Conservation (phyloP, 495 filamentous ascomycete species). For the Filosporella fistucella region DNA sequence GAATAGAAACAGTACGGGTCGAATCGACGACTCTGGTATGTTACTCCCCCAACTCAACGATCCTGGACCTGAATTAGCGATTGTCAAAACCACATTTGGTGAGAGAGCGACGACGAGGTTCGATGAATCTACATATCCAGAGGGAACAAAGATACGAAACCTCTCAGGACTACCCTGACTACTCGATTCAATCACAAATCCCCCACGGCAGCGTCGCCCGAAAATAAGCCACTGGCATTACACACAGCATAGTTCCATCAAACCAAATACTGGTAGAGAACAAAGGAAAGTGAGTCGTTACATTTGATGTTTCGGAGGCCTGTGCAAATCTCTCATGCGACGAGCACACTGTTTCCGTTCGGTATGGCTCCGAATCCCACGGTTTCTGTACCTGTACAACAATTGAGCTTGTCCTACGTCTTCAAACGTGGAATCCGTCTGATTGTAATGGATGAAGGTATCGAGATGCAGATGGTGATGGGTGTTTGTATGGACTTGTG, state of each 20-base stretch:
- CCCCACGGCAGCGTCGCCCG: not conserved
- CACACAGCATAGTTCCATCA: not conserved
- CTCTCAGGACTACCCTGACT: not conserved
- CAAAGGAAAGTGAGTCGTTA: slow-evolving; percentile 11
- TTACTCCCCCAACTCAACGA: not conserved
- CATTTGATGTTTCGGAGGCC: slow-evolving; percentile 23
- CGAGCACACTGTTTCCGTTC: slow-evolving; percentile 1
- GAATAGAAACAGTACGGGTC: not conserved
- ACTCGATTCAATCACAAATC: not conserved
- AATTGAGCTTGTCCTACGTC: not conserved
- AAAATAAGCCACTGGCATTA: not conserved
- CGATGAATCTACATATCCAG: not conserved
- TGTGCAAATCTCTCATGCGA: slow-evolving; percentile 19
- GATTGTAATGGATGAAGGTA: not conserved
- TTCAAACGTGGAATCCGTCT: not conserved
- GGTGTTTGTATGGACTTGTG: not conserved
- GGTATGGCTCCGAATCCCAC: not conserved
- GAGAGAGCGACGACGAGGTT: not conserved
- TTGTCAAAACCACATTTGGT: slow-evolving; percentile 13
- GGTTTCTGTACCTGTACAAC: not conserved
- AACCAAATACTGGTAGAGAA: not conserved
- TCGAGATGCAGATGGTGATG: not conserved
- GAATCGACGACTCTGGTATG: not conserved
- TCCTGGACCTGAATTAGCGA: slow-evolving; percentile 7
- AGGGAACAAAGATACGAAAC: not conserved